Evolutionary conservation across 441 rosid genomes (phyloP).

Genomic region (Jatropha podagrica): DNA sequence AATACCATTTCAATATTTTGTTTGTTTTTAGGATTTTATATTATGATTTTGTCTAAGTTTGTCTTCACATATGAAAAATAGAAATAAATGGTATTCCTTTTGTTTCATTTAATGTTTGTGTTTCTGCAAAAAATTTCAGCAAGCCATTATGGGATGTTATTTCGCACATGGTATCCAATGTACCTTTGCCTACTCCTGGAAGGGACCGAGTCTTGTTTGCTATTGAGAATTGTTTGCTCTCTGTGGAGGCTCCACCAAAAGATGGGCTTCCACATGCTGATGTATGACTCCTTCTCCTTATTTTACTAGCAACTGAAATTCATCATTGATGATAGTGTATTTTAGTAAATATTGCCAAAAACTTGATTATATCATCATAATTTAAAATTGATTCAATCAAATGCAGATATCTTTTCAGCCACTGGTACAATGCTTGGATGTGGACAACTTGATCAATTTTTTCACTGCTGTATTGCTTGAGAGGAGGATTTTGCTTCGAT

Average conservation of each 20-base stretch:
- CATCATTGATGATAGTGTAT: slow-evolving; percentile 16
- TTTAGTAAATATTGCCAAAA: neutral
- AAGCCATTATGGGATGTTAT: slow-evolving; percentile 95
- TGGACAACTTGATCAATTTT: slow-evolving; percentile 85
- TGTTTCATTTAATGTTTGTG: slow-evolving; percentile 36
- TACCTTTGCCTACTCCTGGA: slow-evolving; percentile 95
- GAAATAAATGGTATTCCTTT: slow-evolving; percentile 20
- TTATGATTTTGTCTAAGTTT: slow-evolving; percentile 16
- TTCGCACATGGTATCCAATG: slow-evolving; percentile 68
- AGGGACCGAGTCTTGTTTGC: slow-evolving; percentile 89
- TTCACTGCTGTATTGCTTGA: slow-evolving; percentile 92
- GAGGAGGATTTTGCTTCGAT: slow-evolving; percentile 90
- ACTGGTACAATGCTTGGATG: slow-evolving; percentile 92
- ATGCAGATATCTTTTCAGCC: slow-evolving; percentile 98
- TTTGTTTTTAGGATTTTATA: slow-evolving; percentile 6
- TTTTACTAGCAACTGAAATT: slow-evolving; percentile 22
- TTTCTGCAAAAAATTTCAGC: slow-evolving; percentile 59
- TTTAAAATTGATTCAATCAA: slow-evolving; percentile 19
- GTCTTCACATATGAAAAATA: slow-evolving; percentile 12
- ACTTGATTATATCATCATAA: neutral
- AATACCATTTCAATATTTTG: neutral
- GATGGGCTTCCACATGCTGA: slow-evolving; percentile 94
- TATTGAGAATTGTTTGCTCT: slow-evolving; percentile 82
- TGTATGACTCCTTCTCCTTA: slow-evolving; percentile 41
- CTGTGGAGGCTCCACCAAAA: slow-evolving; percentile 91